These are phyloP conservation scores for Pichia sp. DNA, from an alignment of 1,139 yeast species.

Conservation along the genomic window DNA sequence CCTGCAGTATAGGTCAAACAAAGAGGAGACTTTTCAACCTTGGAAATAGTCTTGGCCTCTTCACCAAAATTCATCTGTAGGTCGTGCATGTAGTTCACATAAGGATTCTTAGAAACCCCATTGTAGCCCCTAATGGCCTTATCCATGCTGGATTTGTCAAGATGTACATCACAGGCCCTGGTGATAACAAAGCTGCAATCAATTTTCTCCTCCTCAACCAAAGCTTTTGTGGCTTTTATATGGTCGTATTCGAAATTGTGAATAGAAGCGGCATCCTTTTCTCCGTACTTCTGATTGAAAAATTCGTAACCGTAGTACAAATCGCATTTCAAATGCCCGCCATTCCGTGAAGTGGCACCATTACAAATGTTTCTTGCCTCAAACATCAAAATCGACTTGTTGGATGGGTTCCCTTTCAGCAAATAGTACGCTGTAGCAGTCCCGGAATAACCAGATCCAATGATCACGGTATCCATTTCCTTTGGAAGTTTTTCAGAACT, in stretches of 20 bases:
- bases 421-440: conserved; percentile 36
- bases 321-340: conserved; percentile 44
- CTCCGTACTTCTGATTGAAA: conserved; percentile 27
- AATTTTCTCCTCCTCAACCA: conserved; percentile 33
- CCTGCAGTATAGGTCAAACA: conserved; percentile 40
- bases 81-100: conserved; percentile 18
- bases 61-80: conserved; percentile 27
- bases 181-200: conserved; percentile 37
- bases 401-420: conserved; percentile 24
- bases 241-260: conserved; percentile 34
- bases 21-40: conserved; percentile 30
- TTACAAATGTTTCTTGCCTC: conserved; percentile 41
- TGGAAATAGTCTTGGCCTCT: conserved; percentile 24
- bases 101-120: conserved; percentile 24
- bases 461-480: conserved; percentile 32
- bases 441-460: conserved; percentile 42
- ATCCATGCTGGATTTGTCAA: conserved; percentile 19
- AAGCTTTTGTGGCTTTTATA: conserved; percentile 28
- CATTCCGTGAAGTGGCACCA: conserved; percentile 47
- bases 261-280: conserved; percentile 34
- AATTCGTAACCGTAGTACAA: conserved; percentile 27
- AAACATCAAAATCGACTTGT: conserved; percentile 30
- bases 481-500: conserved; percentile 18
- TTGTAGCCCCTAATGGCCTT: conserved; percentile 24
- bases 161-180: conserved; percentile 37